Percentiles rank a stretch among this genome's conserved stretches.
Evolutionary conservation across 176 grass and related monocot genomes (phyloP).

Genomic region (Thalia dealbata): DNA sequence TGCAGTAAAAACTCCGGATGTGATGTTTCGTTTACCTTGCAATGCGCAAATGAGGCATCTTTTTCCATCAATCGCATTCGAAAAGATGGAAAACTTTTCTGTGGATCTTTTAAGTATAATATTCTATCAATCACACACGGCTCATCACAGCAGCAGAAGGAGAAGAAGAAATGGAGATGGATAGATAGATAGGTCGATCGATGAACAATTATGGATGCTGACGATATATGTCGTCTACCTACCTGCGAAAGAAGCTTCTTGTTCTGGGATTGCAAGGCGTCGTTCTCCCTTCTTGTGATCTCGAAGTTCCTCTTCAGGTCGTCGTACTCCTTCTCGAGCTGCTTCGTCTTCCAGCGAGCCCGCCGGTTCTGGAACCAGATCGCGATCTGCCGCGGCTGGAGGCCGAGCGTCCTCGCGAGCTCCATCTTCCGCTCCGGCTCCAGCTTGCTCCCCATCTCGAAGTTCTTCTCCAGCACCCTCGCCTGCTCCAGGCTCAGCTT

Average conservation of each 20-base stretch:
- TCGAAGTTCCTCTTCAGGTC: neutral
- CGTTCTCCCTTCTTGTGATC: neutral
- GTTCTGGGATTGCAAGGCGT: neutral
- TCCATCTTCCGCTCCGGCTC: constrained; percentile 1
- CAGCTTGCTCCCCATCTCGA: constrained; percentile 5
- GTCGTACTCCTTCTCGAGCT: neutral
- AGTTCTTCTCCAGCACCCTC: neutral
- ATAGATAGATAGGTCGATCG: neutral
- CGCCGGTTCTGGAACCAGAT: constrained; percentile 5
- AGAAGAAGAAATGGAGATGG: no score
- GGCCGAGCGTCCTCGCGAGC: neutral
- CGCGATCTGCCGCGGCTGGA: neutral
- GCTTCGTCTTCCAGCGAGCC: constrained; percentile 1
- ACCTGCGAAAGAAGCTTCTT: neutral
- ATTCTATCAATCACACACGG: no score
- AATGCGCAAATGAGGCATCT: no score
- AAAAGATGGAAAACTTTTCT: no score
- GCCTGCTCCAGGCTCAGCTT: neutral
- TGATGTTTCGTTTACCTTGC: no score
- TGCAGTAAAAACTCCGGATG: no score
- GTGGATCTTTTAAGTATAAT: no score
- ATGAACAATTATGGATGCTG: no score
- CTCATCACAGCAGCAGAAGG: no score
- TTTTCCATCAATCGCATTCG: no score
- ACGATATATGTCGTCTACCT: neutral